Evolutionary conservation across 495 filamentous ascomycete genomes (phyloP), one percentile per base, ranked within the genome.

Genomic region (Xanthoparmelia taractica): DNA sequence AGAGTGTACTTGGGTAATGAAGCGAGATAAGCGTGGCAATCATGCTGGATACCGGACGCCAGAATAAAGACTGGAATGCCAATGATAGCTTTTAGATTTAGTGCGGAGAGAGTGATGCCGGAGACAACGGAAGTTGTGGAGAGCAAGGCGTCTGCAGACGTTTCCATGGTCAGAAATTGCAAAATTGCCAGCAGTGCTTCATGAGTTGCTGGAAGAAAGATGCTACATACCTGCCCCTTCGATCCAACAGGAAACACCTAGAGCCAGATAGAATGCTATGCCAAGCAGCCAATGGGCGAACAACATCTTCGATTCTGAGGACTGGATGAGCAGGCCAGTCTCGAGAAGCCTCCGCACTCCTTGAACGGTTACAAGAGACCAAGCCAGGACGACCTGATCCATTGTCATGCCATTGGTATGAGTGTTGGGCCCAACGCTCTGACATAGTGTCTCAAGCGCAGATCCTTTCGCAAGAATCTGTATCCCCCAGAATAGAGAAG

Each of bases 1-100:
- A 97, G 75, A 23, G 86, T 88, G 71, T 97, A 97, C 66, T 90
- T 94, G 69, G 87, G 84, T 45, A 97, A 77, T 3, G 85, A 84
- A 47, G 84, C 85, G 31, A 98, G 86, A 72, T 96, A 87, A 48
- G 75, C 77, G 72, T 98, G 94, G 69, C 85, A 89, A 71, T 85
- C 83, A 72, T 95, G 82, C 73, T 98, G 94, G 65, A 89, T 74
- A 31, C 84, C 79, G 55, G 89, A 96, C 25, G 88, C 89, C 18
- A 86, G 70, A 20, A 94, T 68, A 72, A 96, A 96, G 23, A 88
- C 60, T 12, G 84, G 79, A 20, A 87, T 63, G 6, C 81, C 83
- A 45, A 90, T 11, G 47, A 84, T 75, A 6, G 84, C 86, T 59
- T 85, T 87, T 0, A 85, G 48, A 4, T 81, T 78, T 8, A 85